A percentile compares a stretch with the other conserved stretches of the same genome.
These are phyloP conservation scores for Thalassia testudinum DNA, from an alignment of 116 monocot genomes.

Conservation along the genomic window DNA sequence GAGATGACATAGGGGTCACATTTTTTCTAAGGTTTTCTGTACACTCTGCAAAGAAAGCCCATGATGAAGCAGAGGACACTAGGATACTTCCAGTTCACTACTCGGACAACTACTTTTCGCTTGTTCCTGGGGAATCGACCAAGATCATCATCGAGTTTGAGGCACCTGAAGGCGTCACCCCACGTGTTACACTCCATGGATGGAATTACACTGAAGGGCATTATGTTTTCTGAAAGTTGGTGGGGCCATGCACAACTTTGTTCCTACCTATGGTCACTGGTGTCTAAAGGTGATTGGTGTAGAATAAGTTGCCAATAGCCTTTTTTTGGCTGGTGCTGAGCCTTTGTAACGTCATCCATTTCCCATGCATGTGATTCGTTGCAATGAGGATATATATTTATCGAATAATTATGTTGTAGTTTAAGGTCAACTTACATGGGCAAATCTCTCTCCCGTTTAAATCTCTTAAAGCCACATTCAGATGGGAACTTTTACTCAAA, in stretches of 20 bases:
- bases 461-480: too few species aligned
- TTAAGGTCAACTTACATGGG: too few species aligned
- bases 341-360: too few species aligned
- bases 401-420: too few species aligned
- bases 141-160: constrained; percentile 53
- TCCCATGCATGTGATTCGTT: too few species aligned
- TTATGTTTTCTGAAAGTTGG: background rate
- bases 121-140: constrained; percentile 71
- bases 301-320: too few species aligned
- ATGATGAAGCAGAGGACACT: constrained; percentile 26
- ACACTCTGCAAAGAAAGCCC: constrained; percentile 29
- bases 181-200: constrained; percentile 52
- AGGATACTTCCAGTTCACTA: constrained; percentile 98
- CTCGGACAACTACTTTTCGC: constrained; percentile 82
- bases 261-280: too few species aligned
- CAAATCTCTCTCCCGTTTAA: too few species aligned
- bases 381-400: too few species aligned
- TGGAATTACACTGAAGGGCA: constrained; percentile 58
- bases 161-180: constrained; percentile 47
- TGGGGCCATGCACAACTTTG: too few species aligned
- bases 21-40: constrained; percentile 90
- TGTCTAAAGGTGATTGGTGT: constrained; percentile 27
- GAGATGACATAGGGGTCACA: constrained; percentile 53
- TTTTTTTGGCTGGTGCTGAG: too few species aligned
- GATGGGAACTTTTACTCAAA: too few species aligned